phyloP scores from a whole-genome alignment of 2,329 filamentous ascomycete species.

The Keithomyces neogunnii region DNA sequence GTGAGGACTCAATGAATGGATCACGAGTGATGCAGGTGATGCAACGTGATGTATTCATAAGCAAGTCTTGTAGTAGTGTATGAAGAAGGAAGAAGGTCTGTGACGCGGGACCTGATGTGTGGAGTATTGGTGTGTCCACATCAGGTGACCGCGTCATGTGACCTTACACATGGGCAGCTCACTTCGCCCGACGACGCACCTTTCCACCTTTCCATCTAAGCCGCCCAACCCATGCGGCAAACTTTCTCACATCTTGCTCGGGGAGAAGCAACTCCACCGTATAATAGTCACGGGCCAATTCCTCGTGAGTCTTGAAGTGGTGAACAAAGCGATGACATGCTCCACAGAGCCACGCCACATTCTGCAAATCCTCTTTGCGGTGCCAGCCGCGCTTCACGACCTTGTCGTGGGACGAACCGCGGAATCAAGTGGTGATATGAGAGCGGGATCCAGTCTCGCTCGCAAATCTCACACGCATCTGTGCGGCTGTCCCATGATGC shows the following conservation, averaged over 20 bases:
- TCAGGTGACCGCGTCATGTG: no score
- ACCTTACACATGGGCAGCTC: no score
- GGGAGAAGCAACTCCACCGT: conserved; percentile 63
- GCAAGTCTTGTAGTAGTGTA: no score
- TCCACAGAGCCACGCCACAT: conserved; percentile 78
- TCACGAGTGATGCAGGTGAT: no score
- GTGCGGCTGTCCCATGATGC: conserved; percentile 49
- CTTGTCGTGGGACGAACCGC: conserved; percentile 63
- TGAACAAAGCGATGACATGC: conserved; percentile 82
- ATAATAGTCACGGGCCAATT: conserved; percentile 63
- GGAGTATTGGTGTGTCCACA: no score
- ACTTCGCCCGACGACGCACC: neutral
- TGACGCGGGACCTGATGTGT: no score
- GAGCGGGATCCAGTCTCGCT: conserved; percentile 62
- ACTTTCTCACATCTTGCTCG: conserved; percentile 63
- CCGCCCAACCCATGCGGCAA: conserved; percentile 63
- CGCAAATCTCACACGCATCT: conserved; percentile 66
- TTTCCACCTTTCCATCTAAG: conserved; percentile 61
- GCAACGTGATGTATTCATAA: no score
- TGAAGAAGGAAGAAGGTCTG: no score
- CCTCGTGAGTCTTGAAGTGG: conserved; percentile 65
- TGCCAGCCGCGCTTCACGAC: conserved; percentile 74
- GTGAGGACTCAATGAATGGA: no score
- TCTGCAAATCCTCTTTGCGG: conserved; percentile 63
- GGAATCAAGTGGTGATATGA: conserved; percentile 85